A percentile compares a stretch with the other conserved stretches of the same genome.
Conservation (phyloP, 78 protist species). For the Planoprotostelium fungivorum region DNA sequence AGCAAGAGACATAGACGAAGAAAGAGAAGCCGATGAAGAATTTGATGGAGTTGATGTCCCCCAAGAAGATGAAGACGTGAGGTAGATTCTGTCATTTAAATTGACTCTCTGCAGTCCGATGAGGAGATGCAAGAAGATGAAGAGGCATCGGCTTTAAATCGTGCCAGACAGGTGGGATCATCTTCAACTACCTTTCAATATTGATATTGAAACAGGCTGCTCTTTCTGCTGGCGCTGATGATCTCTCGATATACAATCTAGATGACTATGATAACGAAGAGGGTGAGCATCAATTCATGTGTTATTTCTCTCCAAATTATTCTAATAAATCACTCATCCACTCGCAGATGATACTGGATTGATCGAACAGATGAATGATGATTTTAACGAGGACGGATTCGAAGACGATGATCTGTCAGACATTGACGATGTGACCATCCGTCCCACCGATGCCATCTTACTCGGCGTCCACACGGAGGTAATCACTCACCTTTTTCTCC, state of each 20-base stretch:
- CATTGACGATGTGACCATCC: slow-evolving; percentile 52
- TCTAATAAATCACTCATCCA: not conserved
- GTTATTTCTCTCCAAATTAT: not conserved
- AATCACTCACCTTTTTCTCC: too few relatives aligned
- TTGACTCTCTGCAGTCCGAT: not conserved
- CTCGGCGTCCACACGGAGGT: slow-evolving; percentile 63
- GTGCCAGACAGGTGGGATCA: slow-evolving; percentile 7
- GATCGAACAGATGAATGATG: slow-evolving; percentile 1
- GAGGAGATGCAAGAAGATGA: slow-evolving; percentile 10
- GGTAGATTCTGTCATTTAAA: not conserved
- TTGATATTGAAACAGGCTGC: not conserved
- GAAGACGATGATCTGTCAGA: slow-evolving; percentile 18
- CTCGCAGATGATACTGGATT: not conserved
- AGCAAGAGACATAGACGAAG: slow-evolving; percentile 10
- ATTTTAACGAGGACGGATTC: slow-evolving; percentile 8
- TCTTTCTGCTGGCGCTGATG: slow-evolving; percentile 15
- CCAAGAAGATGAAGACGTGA: slow-evolving; percentile 11
- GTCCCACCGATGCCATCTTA: slow-evolving; percentile 52
- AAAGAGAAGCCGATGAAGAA: slow-evolving; percentile 17
- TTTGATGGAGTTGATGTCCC: not conserved
- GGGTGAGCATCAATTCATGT: not conserved
- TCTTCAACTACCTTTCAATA: too few relatives aligned
- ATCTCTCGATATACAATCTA: slow-evolving; percentile 15
- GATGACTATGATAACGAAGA: slow-evolving; percentile 14
- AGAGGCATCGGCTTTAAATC: slow-evolving; percentile 9